These are phyloP conservation scores for Ogataea zsoltii DNA, from an alignment of 805 yeast genomes.

Conservation along the genomic window DNA sequence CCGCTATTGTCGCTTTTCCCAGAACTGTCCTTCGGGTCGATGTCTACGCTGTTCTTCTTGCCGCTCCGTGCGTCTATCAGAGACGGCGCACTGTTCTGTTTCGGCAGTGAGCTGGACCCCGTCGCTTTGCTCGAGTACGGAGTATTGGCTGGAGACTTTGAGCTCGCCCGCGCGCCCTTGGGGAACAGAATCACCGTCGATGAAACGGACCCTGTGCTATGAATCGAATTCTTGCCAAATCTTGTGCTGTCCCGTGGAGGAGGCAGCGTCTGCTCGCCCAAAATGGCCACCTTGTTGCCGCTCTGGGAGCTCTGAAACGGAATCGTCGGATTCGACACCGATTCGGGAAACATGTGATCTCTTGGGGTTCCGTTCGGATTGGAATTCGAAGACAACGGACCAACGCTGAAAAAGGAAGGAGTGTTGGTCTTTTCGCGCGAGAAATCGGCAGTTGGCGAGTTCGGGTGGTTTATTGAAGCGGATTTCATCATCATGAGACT, in stretches of 20 bases:
- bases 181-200: slow-evolving; percentile 53
- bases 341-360: slow-evolving; percentile 14
- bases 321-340: neutral
- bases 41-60: neutral
- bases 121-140: neutral
- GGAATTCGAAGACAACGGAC: slow-evolving; percentile 13
- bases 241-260: slow-evolving; percentile 30
- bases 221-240: slow-evolving; percentile 14
- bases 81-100: slow-evolving; percentile 1
- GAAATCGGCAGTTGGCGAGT: slow-evolving; percentile 6
- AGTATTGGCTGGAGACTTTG: slow-evolving; percentile 21
- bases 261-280: slow-evolving; percentile 32
- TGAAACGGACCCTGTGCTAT: slow-evolving; percentile 18
- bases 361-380: slow-evolving; percentile 14
- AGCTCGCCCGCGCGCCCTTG: slow-evolving; percentile 32
- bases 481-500: neutral
- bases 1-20: neutral
- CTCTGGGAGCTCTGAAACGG: neutral
- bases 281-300: slow-evolving; percentile 27
- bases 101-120: neutral
- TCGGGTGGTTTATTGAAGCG: neutral
- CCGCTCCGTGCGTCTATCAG: neutral
- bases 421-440: slow-evolving; percentile 9
- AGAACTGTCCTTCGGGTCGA: neutral
- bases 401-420: slow-evolving; percentile 11